Evolutionary conservation across 2,329 filamentous ascomycete genomes (phyloP), one percentile per base, ranked within the genome.

Genomic region (Fusarium pininemorale): DNA sequence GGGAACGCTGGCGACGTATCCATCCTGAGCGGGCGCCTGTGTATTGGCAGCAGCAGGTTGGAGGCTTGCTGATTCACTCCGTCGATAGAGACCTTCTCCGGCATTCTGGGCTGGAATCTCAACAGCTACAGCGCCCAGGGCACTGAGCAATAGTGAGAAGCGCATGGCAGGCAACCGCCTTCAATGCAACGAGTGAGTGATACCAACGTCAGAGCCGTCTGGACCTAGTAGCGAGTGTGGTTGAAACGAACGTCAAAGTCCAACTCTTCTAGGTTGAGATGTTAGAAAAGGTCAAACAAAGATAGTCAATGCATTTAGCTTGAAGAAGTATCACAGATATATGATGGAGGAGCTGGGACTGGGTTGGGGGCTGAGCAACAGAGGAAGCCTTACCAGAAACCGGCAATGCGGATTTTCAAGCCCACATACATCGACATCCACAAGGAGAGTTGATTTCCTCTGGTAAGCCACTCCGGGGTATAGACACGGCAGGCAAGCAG

Each of bases 361-460:
- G 63, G 57, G 59, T 54, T 75, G 72, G 77, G 73, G 74, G 75
- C 75, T 77, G 72, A 78, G 77, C 54, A 53, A 56, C 15, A 39
- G 41, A 71, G 66, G 66, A 60, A 67, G 72, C 74, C 77, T 70
- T 73, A 76, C 68, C 55, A 70, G 69, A 55, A 74, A 51, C 57
- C 54, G 59, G 58, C 42, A 55, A 65, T 50, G 53, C 39, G 47
- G 56, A 61, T 35, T 48, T 56, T 55, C 65, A 53, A 68, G 56
- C 69, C 57, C 58, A 74, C 58, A 63, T 63, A 66, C 70, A 64
- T 48, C 50, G 24, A 69, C 53, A 59, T 57, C 64, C 57, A 45
- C 51, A 73, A 63, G 64, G 67, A 42, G 73, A 48, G 55, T 53
- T 70, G 69, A 72, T 69, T 60, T 72, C 55, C 51, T 58, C 65